Evolutionary conservation across 352 stramenopile species (phyloP).

Genomic region (Pythium sukuiense): DNA sequence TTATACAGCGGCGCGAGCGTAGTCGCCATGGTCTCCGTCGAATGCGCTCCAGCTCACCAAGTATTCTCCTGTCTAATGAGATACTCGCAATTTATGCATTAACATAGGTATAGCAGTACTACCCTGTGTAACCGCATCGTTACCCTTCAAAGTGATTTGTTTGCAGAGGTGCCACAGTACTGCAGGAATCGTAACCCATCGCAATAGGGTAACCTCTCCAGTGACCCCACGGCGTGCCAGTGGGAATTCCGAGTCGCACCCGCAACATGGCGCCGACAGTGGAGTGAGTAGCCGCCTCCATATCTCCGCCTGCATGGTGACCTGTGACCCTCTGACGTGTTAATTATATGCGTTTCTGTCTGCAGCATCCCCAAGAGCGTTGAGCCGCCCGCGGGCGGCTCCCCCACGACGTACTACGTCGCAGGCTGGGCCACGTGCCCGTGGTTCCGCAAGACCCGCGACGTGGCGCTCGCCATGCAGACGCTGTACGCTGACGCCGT

Average conservation of each 20-base stretch:
- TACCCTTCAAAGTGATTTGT: neutral
- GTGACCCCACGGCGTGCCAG: neutral
- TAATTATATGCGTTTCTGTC: neutral
- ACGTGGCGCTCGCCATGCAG: slow-evolving; percentile 66
- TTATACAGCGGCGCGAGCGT: slow-evolving; percentile 65
- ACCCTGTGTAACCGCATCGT: neutral
- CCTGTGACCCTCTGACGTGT: neutral
- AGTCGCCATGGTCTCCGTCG: slow-evolving; percentile 27
- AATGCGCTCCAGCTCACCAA: too few species aligned
- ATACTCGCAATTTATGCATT: neutral
- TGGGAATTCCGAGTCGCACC: slow-evolving; percentile 4
- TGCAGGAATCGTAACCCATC: neutral
- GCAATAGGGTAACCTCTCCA: too few species aligned
- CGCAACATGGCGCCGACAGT: slow-evolving; percentile 43
- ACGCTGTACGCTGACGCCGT: slow-evolving; percentile 60
- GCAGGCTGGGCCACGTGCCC: slow-evolving; percentile 69
- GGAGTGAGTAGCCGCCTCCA: slow-evolving; percentile 39
- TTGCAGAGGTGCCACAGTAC: neutral
- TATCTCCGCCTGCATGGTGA: neutral
- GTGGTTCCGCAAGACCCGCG: slow-evolving; percentile 55
- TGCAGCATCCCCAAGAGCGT: slow-evolving; percentile 48
- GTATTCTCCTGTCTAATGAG: neutral
- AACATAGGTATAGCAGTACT: too few species aligned
- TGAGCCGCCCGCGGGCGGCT: slow-evolving; percentile 19
- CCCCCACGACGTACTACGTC: slow-evolving; percentile 57